Base-by-base conservation (phyloP, 2,329 filamentous ascomycete species). In the Aspergillus alliaceus region DNA sequence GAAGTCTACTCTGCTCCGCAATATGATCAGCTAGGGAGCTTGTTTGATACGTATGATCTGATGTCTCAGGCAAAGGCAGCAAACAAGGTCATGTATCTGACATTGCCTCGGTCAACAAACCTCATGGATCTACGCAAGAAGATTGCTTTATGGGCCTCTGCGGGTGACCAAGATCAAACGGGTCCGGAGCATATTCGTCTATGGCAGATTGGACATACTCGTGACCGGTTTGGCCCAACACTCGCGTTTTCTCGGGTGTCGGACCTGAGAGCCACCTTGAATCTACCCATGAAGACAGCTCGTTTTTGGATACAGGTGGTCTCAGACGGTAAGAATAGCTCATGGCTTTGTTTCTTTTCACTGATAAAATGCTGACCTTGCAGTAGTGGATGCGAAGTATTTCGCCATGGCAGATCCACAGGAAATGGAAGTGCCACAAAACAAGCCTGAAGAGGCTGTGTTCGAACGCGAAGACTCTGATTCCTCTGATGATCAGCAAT, bases 11-110 rank as follows among this genome's bases (percentile, higher is more conserved):
- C 71, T 1, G 64, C 76, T 22, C 62, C 71, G 4, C 63, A 66
- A 20, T 71, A 73, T 40, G 68, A 72, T 27, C 64, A 70, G 34
- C 57, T 74, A 42, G 59, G 62, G 51, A 77, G 75, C 50, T 64
- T 79, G 3, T 76, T 79, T 46, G 75, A 79, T 59, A 68, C 72
- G n/a, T 75, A 79, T 58, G 73, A 76, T 64, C 65, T 79, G 57
- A 77, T 77, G 75, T 67, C 70, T 6, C 67, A 69, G 20, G 69
- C 75, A 4, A 75, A 74, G 52, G 57, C 67, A 3, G 60, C 66
- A 29, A 70, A 73, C 31, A 62, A 63, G 27, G 70, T 74, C 49
- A 69, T 74, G 65, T 72, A 74, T 18, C 61, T 77, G 59, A 72
- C 59, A 9, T 52, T 77, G 25, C 72, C 75, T 3, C 63, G 67